Base-by-base conservation (phyloP, 768 basidiomycete genomes). In the Serendipita sp. region DNA sequence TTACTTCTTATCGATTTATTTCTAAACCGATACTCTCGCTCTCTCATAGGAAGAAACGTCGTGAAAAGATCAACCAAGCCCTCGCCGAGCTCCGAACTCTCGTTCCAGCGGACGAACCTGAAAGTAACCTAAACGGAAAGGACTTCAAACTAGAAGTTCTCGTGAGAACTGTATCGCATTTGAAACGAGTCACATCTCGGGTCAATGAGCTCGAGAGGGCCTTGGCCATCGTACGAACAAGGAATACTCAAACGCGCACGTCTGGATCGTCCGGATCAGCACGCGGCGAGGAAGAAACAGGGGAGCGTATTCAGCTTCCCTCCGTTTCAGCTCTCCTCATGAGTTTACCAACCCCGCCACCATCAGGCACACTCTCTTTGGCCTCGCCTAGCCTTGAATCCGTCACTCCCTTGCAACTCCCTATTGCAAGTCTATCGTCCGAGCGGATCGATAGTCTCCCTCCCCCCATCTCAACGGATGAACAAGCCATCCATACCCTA, bases 61-160 rank as follows among this genome's bases (percentile, higher is more conserved):
- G 94, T 66, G 95, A 94, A 10, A 96, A 96, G 80, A 97, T 98
- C 68, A 98, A 98, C 71, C 86, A 91, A 63, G 91, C 93, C 0
- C 79, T 97, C 3, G 79, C 85, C 2, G 83, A 85, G 1, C 75
- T 97, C 51, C 83, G 86, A 67, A 78, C 79, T 68, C 83, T 96
- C 69, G 90, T 95, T 0, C 91, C 92, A 0, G 70, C 76, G 5
- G 79, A 81, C 63, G 44, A 37, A 28, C 18, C 35, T 15, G 35
- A 10, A 35, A 62, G 24, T 28, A 65, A 11, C 60, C 65, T 45
- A 63, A 15, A 32, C 24, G 46, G n/a, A 48, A 89, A 89, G 71
- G 91, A 94, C 74, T 94, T 92, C 79, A 95, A 94, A 75, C 79
- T 95, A 30, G 92, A 94, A 75, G 88, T 93, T 54, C 81, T 94